phyloP scores from a whole-genome alignment of 2,329 filamentous ascomycete species.

The Apiospora rasikravindrae region DNA sequence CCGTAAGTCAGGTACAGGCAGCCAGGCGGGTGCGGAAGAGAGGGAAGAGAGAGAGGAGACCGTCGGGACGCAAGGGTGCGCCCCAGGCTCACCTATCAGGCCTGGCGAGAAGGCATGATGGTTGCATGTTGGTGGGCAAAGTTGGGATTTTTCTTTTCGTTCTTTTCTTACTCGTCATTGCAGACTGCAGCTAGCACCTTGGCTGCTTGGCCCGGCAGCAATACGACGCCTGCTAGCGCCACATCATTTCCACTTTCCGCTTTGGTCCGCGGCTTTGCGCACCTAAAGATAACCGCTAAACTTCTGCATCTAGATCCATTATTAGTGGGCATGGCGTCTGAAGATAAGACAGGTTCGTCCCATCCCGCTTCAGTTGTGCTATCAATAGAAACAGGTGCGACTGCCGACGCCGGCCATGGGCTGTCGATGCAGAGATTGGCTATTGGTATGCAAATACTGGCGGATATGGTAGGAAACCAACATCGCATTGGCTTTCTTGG shows the following conservation, averaged over 20 bases:
- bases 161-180: slow-evolving; percentile 7
- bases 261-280: background rate
- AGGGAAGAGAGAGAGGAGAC: background rate
- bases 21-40: background rate
- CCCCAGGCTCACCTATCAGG: background rate
- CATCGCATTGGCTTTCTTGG: background rate
- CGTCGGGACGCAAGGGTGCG: background rate
- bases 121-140: background rate
- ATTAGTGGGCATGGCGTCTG: background rate
- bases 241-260: slow-evolving; percentile 17
- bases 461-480: background rate
- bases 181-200: background rate
- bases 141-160: background rate
- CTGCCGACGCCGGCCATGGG: background rate
- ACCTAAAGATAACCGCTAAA: background rate
- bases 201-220: background rate
- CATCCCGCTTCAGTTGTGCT: background rate
- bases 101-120: too few relatives aligned
- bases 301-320: background rate
- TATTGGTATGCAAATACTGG: background rate
- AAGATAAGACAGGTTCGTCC: slow-evolving; percentile 3
- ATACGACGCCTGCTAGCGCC: slow-evolving; percentile 14
- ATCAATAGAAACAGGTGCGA: background rate
- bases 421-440: background rate
- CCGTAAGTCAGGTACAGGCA: background rate